phyloP scores from a whole-genome alignment of 495 filamentous ascomycete genomes.

The Penicillium arizonense region DNA sequence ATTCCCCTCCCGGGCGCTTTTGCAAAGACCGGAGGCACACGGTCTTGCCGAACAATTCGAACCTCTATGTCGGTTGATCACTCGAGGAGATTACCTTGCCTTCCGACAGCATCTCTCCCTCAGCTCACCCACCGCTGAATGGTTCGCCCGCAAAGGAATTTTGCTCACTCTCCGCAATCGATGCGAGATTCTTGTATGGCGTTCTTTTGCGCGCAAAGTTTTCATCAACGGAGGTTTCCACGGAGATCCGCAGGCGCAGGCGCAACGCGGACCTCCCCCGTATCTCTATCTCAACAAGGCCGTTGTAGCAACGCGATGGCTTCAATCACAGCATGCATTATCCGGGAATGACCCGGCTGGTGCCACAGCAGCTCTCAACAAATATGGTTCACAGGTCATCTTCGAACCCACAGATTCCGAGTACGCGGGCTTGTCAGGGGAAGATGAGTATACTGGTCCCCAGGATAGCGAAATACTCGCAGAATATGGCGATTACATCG shows the following conservation, averaged over 20 bases:
- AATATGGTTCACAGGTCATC: conserved; percentile 34
- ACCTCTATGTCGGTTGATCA: conserved; percentile 72
- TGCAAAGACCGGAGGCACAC: conserved; percentile 68
- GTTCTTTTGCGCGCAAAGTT: conserved; percentile 72
- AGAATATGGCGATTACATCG: conserved; percentile 38
- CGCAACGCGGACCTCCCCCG: conserved; percentile 42
- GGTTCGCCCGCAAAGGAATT: conserved; percentile 76
- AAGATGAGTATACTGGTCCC: not conserved
- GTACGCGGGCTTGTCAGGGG: conserved; percentile 22
- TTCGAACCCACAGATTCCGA: conserved; percentile 31
- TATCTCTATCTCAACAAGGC: conserved; percentile 44
- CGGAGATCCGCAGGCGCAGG: conserved; percentile 41
- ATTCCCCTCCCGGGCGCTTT: conserved; percentile 67
- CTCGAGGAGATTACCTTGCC: conserved; percentile 71
- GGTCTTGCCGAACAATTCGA: conserved; percentile 69
- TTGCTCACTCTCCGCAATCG: conserved; percentile 69
- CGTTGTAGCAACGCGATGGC: conserved; percentile 37
- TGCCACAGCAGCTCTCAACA: conserved; percentile 12
- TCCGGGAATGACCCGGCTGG: conserved; percentile 3
- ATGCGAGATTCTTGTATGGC: conserved; percentile 81
- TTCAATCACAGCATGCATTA: conserved; percentile 31
- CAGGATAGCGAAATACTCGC: conserved; percentile 19
- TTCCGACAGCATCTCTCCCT: conserved; percentile 68
- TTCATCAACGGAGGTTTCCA: conserved; percentile 63
- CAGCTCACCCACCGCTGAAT: conserved; percentile 49